Evolutionary conservation across 2,329 filamentous ascomycete species (phyloP).

Genomic region (Sporothrix brunneoviolacea): DNA sequence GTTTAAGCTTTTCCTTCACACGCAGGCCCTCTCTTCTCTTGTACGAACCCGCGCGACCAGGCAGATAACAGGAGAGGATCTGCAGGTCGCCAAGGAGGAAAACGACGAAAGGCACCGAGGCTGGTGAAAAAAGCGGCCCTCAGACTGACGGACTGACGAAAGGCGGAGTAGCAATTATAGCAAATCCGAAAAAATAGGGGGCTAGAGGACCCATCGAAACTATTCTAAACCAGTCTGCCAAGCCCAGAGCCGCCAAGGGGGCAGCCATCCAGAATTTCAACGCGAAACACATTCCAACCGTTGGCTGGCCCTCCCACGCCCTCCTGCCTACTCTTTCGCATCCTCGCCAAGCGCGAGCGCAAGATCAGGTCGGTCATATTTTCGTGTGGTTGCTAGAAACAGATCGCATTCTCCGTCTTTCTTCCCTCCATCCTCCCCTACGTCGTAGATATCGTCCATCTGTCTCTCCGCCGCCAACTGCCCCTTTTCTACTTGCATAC

Average conservation of each 20-base stretch:
- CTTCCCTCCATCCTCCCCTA: background rate
- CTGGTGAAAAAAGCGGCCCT: background rate
- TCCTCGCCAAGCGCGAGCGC: background rate
- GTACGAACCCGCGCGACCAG: no score
- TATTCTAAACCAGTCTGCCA: constrained; percentile 7
- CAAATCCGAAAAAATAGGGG: constrained; percentile 7
- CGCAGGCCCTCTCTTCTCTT: no score
- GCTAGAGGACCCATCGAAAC: constrained; percentile 10
- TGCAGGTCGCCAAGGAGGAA: no score
- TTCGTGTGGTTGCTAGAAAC: constrained; percentile 3
- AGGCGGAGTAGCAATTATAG: background rate
- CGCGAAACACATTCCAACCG: constrained; percentile 17
- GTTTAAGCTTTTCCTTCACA: background rate
- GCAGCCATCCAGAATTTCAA: constrained; percentile 4
- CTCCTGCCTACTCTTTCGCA: background rate
- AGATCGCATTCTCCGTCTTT: constrained; percentile 1
- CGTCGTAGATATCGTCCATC: background rate
- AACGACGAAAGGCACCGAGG: background rate
- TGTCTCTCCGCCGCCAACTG: background rate
- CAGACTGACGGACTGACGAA: background rate
- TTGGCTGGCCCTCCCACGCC: constrained; percentile 11
- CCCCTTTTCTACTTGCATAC: background rate
- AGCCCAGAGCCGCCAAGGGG: constrained; percentile 11
- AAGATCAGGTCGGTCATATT: background rate
- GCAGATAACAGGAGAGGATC: no score